phyloP scores from a whole-genome alignment of 2,329 filamentous ascomycete species.

The Aspergillus sclerotialis region DNA sequence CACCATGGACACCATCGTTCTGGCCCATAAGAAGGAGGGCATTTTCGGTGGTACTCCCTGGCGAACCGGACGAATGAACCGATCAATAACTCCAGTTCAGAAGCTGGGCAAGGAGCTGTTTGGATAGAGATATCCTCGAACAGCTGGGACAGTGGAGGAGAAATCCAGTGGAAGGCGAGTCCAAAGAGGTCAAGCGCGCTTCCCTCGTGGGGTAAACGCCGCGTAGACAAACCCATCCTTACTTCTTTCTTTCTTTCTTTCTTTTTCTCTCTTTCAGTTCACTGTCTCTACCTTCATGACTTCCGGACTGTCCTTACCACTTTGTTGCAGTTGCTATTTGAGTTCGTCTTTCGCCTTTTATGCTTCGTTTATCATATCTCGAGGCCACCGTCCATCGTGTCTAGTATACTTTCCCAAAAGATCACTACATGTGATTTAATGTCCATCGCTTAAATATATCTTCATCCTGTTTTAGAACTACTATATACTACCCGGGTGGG shows the following conservation, averaged over 20 bases:
- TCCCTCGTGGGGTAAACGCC: slow-evolving; percentile 1
- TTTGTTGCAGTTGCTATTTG: background rate
- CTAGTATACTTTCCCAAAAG: too few relatives aligned
- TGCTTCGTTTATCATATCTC: too few relatives aligned
- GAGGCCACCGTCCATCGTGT: too few relatives aligned
- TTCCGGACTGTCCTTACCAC: too few relatives aligned
- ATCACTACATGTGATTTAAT: too few relatives aligned
- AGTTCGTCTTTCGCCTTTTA: background rate
- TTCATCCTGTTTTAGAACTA: too few relatives aligned
- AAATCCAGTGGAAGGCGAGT: background rate
- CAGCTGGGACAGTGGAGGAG: slow-evolving; percentile 5
- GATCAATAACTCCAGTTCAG: slow-evolving; percentile 4
- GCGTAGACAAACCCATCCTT: too few relatives aligned
- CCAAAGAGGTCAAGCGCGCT: slow-evolving; percentile 1
- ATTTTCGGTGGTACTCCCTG: slow-evolving; percentile 12
- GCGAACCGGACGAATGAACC: slow-evolving; percentile 18
- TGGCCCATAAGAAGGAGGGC: too few relatives aligned
- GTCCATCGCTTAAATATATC: too few relatives aligned
- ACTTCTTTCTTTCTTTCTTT: background rate
- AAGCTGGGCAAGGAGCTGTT: slow-evolving; percentile 6
- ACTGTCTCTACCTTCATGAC: too few relatives aligned
- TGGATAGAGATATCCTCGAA: slow-evolving; percentile 6
- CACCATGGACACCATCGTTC: too few relatives aligned
- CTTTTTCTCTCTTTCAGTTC: background rate
- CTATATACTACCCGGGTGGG: too few relatives aligned